Conservation (phyloP, 2,329 filamentous ascomycete species). For the Fusarium lyarnte region DNA sequence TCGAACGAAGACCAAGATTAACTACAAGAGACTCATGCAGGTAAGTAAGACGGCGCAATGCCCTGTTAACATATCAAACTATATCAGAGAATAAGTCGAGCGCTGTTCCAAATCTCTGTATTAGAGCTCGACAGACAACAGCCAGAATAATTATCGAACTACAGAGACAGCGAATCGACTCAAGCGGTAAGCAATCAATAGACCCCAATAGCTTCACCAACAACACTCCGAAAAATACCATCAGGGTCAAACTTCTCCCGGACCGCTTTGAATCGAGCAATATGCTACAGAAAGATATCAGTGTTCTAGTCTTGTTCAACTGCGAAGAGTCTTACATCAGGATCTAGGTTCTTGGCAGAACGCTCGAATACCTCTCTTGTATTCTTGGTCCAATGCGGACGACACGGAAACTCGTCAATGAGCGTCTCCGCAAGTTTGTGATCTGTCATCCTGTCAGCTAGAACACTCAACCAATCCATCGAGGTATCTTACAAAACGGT, state of each 20-base stretch:
- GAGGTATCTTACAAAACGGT: neutral
- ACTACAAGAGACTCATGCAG: too few relatives aligned
- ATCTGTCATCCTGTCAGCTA: neutral
- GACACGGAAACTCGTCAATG: neutral
- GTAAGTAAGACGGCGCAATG: too few relatives aligned
- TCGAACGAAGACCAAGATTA: too few relatives aligned
- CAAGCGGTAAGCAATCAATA: neutral
- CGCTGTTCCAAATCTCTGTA: too few relatives aligned
- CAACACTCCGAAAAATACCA: neutral
- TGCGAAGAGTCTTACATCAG: neutral
- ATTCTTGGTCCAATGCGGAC: constrained; percentile 8
- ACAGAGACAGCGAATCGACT: too few relatives aligned
- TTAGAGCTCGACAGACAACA: too few relatives aligned
- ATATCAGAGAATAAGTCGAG: too few relatives aligned
- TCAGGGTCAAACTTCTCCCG: neutral
- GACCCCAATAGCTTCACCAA: constrained; percentile 1
- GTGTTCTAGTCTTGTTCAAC: rapidly evolving
- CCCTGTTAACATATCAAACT: too few relatives aligned
- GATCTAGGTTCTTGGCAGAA: neutral
- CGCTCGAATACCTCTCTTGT: constrained; percentile 1
- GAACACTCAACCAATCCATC: rapidly evolving
- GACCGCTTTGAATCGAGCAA: neutral
- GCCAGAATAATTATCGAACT: too few relatives aligned
- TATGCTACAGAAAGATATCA: neutral
- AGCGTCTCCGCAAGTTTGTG: neutral